Conservation (phyloP, 2,329 filamentous ascomycete genomes). For the Beauveria sp. region DNA sequence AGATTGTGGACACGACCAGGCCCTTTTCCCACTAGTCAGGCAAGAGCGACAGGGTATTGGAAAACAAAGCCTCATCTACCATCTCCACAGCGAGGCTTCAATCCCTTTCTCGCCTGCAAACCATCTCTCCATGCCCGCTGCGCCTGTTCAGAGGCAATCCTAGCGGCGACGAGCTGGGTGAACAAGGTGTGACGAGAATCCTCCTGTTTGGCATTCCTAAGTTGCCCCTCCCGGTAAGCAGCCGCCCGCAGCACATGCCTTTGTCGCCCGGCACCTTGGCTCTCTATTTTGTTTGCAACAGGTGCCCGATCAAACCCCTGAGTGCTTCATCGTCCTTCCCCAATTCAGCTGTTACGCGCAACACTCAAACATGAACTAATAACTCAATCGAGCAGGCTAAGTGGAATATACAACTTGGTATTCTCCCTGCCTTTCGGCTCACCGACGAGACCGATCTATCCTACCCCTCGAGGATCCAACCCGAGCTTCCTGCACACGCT, state of each 20-base stretch:
- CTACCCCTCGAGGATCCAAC: background rate
- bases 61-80: slow-evolving; percentile 37
- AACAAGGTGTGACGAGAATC: slow-evolving; percentile 20
- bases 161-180: slow-evolving; percentile 30
- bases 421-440: background rate
- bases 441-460: background rate
- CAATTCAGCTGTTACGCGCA: background rate
- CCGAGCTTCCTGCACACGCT: background rate
- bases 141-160: slow-evolving; percentile 33
- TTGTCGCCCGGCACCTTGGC: slow-evolving; percentile 1
- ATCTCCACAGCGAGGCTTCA: slow-evolving; percentile 22
- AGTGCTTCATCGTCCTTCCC: background rate
- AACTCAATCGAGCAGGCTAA: background rate
- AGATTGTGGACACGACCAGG: slow-evolving; percentile 17
- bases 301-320: slow-evolving; percentile 8
- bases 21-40: slow-evolving; percentile 21
- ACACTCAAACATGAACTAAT: background rate
- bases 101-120: slow-evolving; percentile 16
- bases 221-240: slow-evolving; percentile 9
- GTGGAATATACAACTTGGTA: background rate
- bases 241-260: background rate
- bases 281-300: slow-evolving; percentile 11
- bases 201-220: slow-evolving; percentile 14
- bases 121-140: slow-evolving; percentile 26
- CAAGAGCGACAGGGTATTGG: slow-evolving; percentile 27